Evolutionary conservation across 345 rosid species (phyloP).

Genomic region (Bruguiera gymnorhiza): DNA sequence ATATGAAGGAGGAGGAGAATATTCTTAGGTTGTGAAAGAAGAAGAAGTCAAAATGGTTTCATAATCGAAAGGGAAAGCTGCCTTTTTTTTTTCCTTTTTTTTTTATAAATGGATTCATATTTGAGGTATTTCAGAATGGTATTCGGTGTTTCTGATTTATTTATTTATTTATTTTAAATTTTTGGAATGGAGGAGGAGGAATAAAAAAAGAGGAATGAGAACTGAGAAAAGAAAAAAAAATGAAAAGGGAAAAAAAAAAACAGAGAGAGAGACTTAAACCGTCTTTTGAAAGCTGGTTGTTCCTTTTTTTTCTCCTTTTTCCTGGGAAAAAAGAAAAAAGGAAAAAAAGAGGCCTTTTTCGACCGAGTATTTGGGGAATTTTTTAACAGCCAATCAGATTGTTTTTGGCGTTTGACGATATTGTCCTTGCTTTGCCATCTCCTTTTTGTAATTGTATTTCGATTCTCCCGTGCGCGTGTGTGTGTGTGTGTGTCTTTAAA

Average conservation of each 20-base stretch:
- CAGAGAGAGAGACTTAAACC: too few species aligned
- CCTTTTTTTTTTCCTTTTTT: too few species aligned
- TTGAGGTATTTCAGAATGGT: neutral
- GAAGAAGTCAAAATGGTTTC: neutral
- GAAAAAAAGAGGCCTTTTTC: neutral
- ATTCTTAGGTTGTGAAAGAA: conserved; percentile 6
- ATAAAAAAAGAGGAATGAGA: too few species aligned
- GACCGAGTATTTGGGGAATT: neutral
- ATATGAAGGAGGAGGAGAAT: conserved; percentile 5
- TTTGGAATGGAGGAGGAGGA: too few species aligned
- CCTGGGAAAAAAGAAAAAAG: too few species aligned
- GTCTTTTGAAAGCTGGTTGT: neutral
- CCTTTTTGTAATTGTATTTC: too few species aligned
- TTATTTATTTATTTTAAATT: neutral
- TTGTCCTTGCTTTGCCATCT: neutral
- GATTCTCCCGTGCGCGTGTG: too few species aligned
- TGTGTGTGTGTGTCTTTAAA: too few species aligned
- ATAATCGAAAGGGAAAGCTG: neutral
- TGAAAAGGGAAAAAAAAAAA: neutral
- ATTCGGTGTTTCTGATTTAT: too few species aligned
- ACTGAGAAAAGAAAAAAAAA: neutral
- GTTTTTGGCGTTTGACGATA: neutral
- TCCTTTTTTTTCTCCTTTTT: too few species aligned
- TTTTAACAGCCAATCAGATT: neutral
- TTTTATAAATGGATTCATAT: neutral